phyloP scores from a whole-genome alignment of 352 stramenopile genomes.

The Pythium apleroticum region DNA sequence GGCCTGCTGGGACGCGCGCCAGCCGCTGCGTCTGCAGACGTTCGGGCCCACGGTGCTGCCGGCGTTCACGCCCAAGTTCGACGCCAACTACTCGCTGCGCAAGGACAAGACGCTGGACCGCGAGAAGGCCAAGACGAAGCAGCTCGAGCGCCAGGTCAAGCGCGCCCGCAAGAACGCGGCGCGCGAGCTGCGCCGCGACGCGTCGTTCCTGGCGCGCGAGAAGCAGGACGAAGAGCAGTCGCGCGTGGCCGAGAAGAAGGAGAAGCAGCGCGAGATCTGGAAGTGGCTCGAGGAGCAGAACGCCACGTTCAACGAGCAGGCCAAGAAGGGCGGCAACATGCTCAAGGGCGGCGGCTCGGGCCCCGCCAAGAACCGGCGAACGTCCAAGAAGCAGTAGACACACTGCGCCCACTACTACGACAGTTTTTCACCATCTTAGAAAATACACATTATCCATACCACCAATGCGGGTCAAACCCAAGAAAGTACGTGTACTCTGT shows the following conservation, averaged over 20 bases:
- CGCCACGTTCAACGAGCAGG: constrained; percentile 97
- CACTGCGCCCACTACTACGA: background rate
- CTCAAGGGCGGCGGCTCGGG: constrained; percentile 92
- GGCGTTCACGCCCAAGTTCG: constrained; percentile 89
- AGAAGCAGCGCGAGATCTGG: constrained; percentile 95
- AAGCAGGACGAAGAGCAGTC: constrained; percentile 87
- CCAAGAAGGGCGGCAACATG: constrained; percentile 93
- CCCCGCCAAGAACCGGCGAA: constrained; percentile 58
- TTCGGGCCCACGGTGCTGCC: constrained; percentile 68
- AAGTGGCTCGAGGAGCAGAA: constrained; percentile 96
- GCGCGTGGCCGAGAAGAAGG: constrained; percentile 76
- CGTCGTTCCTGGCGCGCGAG: constrained; percentile 92
- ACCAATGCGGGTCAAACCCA: background rate
- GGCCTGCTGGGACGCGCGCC: constrained; percentile 43
- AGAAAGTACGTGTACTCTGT: background rate
- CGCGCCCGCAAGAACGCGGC: constrained; percentile 95
- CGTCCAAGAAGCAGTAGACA: constrained; percentile 41
- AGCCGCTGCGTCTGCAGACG: constrained; percentile 75
- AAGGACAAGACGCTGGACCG: constrained; percentile 89
- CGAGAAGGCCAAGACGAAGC: constrained; percentile 85
- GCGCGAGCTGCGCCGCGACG: constrained; percentile 93
- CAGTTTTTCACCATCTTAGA: background rate
- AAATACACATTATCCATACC: background rate
- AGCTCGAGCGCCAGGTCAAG: constrained; percentile 95
- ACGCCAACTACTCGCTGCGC: constrained; percentile 90